phyloP scores from a whole-genome alignment of 2,329 filamentous ascomycete species.

The Dendryphion nanum region DNA sequence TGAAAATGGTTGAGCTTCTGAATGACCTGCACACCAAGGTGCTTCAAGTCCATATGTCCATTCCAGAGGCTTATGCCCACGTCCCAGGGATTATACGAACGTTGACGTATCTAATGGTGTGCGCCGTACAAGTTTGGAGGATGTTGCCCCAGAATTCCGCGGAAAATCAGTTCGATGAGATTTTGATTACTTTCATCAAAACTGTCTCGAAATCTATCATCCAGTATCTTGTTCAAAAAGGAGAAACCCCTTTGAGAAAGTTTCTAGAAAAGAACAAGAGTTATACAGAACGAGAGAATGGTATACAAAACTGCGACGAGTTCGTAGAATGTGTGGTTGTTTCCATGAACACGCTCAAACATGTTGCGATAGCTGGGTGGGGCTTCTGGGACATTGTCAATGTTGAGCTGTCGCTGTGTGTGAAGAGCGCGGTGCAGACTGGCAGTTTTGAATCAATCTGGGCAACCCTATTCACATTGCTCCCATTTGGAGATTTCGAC shows the following conservation, averaged over 20 bases:
- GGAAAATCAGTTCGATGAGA: constrained; percentile 7
- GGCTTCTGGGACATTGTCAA: constrained; percentile 48
- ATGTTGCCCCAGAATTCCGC: constrained; percentile 30
- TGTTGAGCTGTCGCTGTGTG: constrained; percentile 23
- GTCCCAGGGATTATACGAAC: constrained; percentile 11
- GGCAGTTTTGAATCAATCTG: constrained; percentile 38
- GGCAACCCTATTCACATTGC: constrained; percentile 50
- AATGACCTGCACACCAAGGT: constrained; percentile 31
- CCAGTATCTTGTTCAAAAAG: constrained; percentile 28
- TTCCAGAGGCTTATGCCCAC: no score
- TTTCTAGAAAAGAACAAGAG: constrained; percentile 49
- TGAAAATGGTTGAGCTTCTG: constrained; percentile 42
- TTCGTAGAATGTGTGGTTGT: constrained; percentile 49
- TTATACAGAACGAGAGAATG: constrained; percentile 44
- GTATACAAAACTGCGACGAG: constrained; percentile 46
- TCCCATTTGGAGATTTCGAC: constrained; percentile 57
- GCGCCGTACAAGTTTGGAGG: constrained; percentile 27
- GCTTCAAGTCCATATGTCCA: constrained; percentile 5
- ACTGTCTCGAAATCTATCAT: constrained; percentile 39
- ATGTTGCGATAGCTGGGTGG: constrained; percentile 22
- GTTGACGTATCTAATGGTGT: constrained; percentile 29
- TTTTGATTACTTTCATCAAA: constrained; percentile 32
- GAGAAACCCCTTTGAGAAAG: constrained; percentile 37
- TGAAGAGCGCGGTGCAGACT: constrained; percentile 22
- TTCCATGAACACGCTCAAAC: constrained; percentile 43